Evolutionary conservation across 257 asterid genomes (phyloP), one percentile per base, ranked within the genome.

Genomic region (Gentiana dahurica): DNA sequence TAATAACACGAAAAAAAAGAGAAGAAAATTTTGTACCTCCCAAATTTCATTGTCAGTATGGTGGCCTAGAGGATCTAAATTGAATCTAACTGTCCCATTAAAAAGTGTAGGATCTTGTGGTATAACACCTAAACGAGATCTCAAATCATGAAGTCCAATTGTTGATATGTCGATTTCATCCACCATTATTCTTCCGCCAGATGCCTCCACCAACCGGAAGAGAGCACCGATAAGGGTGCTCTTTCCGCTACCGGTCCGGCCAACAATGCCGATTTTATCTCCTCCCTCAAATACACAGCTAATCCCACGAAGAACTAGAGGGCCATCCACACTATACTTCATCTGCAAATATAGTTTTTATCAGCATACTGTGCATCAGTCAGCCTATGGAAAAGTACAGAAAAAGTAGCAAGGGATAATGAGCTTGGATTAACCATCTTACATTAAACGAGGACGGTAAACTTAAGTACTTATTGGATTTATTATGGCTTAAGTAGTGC

Each of bases 231-330:
- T 70, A 6, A 70, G 63, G 12, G 80, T 74, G 35, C 76, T 55
- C 54, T 74, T 74, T 33, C 80, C 76, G 53, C 76, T 74, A 4
- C 80, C 76, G 8, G 73, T 69, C 63, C 79, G 45, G 61, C 79
- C 79, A 53, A 73, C 75, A 44, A 73, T 58, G 46, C 79, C 75
- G 49, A 73, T 46, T 69, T 73, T 69, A 34, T 65, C 11, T 33
- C 79, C 79, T 53, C 68, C 73, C 63, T 61, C 65, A 54, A 69
- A 49, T 43, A 56, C 59, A 53, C 62, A 73, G 43, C 65, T 61
- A 15, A 73, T 59, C 54, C 75, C 79, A 52, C 53, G 67, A 34
- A 73, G 67, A 57, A 73, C 75, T 8, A 69, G 57, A 36, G 79
- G 75, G 12, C 67, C 43, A 15, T 52, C 62, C 0, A 58, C 55